Evolutionary conservation across 202 grass and related monocot genomes (phyloP).

Genomic region (Setaria viridis): DNA sequence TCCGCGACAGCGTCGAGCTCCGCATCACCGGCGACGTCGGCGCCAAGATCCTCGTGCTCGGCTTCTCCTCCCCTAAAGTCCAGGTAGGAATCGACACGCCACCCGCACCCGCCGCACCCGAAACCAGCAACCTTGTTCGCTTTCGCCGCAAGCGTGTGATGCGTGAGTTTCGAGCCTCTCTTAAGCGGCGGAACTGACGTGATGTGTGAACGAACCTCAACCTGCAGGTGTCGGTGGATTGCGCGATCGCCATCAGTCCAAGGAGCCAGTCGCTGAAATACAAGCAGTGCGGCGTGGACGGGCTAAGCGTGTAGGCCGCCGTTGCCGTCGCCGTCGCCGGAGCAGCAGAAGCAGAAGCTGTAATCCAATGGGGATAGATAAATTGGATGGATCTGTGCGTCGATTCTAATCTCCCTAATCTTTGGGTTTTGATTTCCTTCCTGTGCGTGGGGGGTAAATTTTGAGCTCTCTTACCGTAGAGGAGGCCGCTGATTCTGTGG

Average conservation of each 20-base stretch:
- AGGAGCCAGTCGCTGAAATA: slow-evolving; percentile 92
- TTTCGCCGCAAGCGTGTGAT: slow-evolving; percentile 32
- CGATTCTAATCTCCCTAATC: slow-evolving; percentile 47
- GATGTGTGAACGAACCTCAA: slow-evolving; percentile 32
- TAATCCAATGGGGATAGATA: slow-evolving; percentile 42
- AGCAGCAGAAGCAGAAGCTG: slow-evolving; percentile 23
- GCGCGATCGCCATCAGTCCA: slow-evolving; percentile 93
- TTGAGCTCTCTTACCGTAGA: slow-evolving; percentile 42
- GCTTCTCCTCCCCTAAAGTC: slow-evolving; percentile 88
- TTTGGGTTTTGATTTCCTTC: slow-evolving; percentile 34
- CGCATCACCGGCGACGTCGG: slow-evolving; percentile 91
- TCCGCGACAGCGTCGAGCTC: slow-evolving; percentile 91
- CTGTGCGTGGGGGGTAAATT: slow-evolving; percentile 45
- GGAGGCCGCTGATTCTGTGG: slow-evolving; percentile 52
- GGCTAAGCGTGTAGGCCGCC: slow-evolving; percentile 73
- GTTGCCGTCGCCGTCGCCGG: background rate
- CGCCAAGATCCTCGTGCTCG: slow-evolving; percentile 88
- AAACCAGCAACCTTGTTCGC: slow-evolving; percentile 18
- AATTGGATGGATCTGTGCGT: slow-evolving; percentile 43
- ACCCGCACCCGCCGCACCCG: background rate
- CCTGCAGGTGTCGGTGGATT: slow-evolving; percentile 89
- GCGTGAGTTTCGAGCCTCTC: background rate
- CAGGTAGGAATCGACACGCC: slow-evolving; percentile 55
- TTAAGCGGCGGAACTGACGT: slow-evolving; percentile 10
- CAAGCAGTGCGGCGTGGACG: slow-evolving; percentile 98